Percentiles rank a stretch among this genome's conserved stretches.
Evolutionary conservation across 805 yeast species (phyloP).

Genomic region (Maudiozyma barnettii): DNA sequence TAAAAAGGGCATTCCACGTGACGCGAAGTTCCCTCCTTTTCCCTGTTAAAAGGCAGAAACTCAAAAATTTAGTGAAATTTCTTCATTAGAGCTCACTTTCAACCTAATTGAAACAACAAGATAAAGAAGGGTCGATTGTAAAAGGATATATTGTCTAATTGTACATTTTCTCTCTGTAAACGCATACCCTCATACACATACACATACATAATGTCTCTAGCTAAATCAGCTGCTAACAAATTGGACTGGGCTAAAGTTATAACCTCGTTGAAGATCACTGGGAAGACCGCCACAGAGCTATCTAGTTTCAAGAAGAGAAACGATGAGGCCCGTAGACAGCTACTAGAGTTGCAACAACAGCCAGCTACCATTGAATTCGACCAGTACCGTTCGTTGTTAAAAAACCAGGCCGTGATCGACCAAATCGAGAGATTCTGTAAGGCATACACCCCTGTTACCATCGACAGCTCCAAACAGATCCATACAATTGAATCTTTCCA

Average conservation of each 20-base stretch:
- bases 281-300: constrained; percentile 80
- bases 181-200: neutral
- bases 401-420: constrained; percentile 69
- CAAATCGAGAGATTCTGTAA: constrained; percentile 71
- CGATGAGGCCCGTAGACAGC: constrained; percentile 89
- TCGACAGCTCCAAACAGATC: constrained; percentile 81
- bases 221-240: constrained; percentile 61
- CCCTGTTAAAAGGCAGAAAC: no score
- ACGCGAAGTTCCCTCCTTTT: no score
- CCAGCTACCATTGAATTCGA: constrained; percentile 71
- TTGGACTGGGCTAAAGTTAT: constrained; percentile 92
- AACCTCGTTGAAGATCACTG: constrained; percentile 82
- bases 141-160: neutral
- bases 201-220: constrained; percentile 23
- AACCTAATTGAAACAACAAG: no score
- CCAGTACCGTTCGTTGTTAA: constrained; percentile 68
- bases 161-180: neutral
- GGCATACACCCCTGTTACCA: constrained; percentile 71
- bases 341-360: constrained; percentile 62
- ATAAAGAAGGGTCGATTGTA: neutral
- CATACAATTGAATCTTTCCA: constrained; percentile 90
- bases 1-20: no score
- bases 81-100: no score
- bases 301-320: constrained; percentile 95
- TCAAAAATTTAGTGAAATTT: no score